Evolutionary conservation across 208 protist genomes (phyloP).

Genomic region (Trypanosomatidae sp.): DNA sequence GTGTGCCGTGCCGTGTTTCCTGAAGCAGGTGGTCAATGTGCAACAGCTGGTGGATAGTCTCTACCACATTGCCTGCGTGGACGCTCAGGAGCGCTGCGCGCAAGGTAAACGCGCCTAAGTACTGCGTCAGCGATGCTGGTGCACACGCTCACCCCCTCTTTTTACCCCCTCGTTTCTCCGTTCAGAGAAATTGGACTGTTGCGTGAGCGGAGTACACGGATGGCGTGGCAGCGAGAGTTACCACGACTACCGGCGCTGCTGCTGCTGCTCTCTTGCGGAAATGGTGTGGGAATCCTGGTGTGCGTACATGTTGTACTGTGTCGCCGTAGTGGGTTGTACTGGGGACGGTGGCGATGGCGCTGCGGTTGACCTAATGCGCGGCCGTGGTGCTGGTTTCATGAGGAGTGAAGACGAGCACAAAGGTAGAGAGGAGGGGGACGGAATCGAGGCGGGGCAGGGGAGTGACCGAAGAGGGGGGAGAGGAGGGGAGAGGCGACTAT

Average conservation of each 20-base stretch:
- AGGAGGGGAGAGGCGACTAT: not conserved
- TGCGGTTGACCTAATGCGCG: not conserved
- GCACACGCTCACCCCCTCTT: not conserved
- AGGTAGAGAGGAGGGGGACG: not conserved
- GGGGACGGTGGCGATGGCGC: not conserved
- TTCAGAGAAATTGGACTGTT: not conserved
- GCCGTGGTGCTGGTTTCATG: not conserved
- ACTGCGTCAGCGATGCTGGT: not conserved
- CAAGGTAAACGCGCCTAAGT: slow-evolving; percentile 29
- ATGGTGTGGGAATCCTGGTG: not conserved
- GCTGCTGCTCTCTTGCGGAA: not conserved
- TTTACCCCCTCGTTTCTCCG: not conserved
- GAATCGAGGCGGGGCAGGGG: not conserved
- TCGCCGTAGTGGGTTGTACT: not conserved
- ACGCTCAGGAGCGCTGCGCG: slow-evolving; percentile 54
- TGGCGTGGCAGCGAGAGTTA: not conserved
- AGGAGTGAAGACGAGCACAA: not conserved
- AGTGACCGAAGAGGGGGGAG: not conserved
- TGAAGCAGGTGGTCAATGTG: slow-evolving; percentile 92
- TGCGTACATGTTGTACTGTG: not conserved
- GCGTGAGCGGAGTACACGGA: not conserved
- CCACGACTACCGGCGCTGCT: not conserved
- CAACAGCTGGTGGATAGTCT: slow-evolving; percentile 88
- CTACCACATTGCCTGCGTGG: slow-evolving; percentile 77
- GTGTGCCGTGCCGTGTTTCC: slow-evolving; percentile 45